phyloP scores from a whole-genome alignment of 768 basidiomycete species.

The Hydnum rufescens region DNA sequence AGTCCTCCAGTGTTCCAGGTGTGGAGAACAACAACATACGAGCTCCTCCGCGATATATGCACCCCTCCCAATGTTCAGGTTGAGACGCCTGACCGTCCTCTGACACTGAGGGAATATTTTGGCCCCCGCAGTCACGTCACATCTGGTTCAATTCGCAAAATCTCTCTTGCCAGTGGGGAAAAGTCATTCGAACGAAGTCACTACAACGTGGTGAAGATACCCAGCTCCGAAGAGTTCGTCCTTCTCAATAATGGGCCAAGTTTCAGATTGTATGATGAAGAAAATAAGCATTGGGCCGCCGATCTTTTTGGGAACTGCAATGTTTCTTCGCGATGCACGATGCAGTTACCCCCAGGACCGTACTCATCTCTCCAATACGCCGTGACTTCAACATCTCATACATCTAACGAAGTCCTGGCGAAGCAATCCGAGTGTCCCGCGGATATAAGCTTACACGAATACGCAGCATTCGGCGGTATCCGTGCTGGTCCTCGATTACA shows the following conservation, averaged over 20 bases:
- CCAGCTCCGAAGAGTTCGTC: not conserved
- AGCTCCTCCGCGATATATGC: conserved; percentile 3
- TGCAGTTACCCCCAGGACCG: conserved; percentile 15
- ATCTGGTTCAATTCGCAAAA: not conserved
- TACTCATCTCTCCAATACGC: conserved; percentile 23
- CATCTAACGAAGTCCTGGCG: conserved; percentile 26
- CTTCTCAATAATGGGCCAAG: conserved; percentile 16
- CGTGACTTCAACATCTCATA: conserved; percentile 17
- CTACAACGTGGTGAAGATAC: not conserved
- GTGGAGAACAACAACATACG: conserved; percentile 3
- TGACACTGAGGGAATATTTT: not conserved
- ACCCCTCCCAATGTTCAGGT: not conserved
- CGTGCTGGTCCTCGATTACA: conserved; percentile 28
- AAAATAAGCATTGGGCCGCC: conserved; percentile 7
- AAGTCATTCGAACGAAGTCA: conserved; percentile 3
- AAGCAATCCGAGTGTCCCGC: conserved; percentile 24
- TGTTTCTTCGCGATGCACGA: conserved; percentile 15
- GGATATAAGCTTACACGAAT: conserved; percentile 27
- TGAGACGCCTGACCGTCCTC: not conserved
- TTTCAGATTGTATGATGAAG: conserved; percentile 18
- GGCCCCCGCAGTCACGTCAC: not conserved
- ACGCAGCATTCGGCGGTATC: conserved; percentile 25
- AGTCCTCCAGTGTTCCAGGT: conserved; percentile 2
- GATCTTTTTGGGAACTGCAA: conserved; percentile 10
- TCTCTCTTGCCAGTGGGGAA: not conserved